Evolutionary conservation across 2,329 filamentous ascomycete species (phyloP).

Genomic region (Penicillium sp.): DNA sequence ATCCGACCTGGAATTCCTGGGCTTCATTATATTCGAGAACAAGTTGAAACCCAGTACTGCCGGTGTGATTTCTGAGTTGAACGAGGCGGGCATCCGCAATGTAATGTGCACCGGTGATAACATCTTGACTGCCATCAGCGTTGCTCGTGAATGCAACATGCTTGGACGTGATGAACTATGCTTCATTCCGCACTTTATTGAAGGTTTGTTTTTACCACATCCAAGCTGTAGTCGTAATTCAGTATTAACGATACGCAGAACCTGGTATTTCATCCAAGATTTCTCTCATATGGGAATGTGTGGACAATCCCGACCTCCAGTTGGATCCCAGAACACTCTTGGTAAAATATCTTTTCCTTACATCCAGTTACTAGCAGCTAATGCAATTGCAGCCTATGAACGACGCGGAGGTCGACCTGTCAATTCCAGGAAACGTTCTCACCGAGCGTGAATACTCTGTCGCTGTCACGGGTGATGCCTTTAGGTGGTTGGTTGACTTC

Average conservation of each 20-base stretch:
- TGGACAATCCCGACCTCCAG: slow-evolving; percentile 71
- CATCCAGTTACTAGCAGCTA: slow-evolving; percentile 10
- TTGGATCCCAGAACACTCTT: slow-evolving; percentile 71
- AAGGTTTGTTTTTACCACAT: slow-evolving; percentile 45
- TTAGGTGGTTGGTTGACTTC: slow-evolving; percentile 92
- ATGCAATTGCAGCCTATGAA: slow-evolving; percentile 54
- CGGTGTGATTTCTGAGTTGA: slow-evolving; percentile 70
- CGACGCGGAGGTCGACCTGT: slow-evolving; percentile 65
- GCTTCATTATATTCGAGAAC: slow-evolving; percentile 98
- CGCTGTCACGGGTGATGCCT: slow-evolving; percentile 85
- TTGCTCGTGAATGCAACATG: slow-evolving; percentile 79
- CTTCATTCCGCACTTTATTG: slow-evolving; percentile 79
- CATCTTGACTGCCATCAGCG: slow-evolving; percentile 90
- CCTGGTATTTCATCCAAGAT: slow-evolving; percentile 64
- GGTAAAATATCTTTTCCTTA: slow-evolving; percentile 35
- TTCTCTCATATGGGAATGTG: slow-evolving; percentile 78
- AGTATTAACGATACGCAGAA: slow-evolving; percentile 39
- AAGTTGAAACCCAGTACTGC: slow-evolving; percentile 86
- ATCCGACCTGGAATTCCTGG: slow-evolving; percentile 72
- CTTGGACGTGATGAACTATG: slow-evolving; percentile 75
- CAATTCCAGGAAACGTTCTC: slow-evolving; percentile 72
- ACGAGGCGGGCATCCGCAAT: slow-evolving; percentile 71
- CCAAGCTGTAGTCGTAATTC: background rate
- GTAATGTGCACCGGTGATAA: slow-evolving; percentile 99
- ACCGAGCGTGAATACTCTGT: slow-evolving; percentile 78